Percentiles rank a stretch among this genome's conserved stretches.
phyloP scores from a whole-genome alignment of 371 early-diverging fungal species.

The Mortierella sp. region DNA sequence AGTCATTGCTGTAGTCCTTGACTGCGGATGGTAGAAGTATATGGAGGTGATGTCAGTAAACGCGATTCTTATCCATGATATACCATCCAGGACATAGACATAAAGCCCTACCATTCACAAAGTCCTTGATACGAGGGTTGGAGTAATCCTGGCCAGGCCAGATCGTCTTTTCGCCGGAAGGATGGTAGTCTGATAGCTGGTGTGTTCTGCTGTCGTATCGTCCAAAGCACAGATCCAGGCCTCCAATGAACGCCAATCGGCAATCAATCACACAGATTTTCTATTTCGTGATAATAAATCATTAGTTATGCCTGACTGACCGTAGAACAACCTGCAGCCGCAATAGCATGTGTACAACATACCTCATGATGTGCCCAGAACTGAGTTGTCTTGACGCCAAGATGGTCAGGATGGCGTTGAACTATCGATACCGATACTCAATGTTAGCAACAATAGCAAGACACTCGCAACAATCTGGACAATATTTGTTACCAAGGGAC shows the following conservation, averaged over 20 bases:
- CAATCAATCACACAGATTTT: conserved; percentile 91
- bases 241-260: conserved; percentile 88
- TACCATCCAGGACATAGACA: too few relatives aligned
- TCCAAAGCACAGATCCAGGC: conserved; percentile 93
- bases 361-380: conserved; percentile 84
- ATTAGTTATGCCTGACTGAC: too few relatives aligned
- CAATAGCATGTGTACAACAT: background rate
- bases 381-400: conserved; percentile 71
- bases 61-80: too few relatives aligned
- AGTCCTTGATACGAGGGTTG: conserved; percentile 93
- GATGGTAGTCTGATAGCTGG: conserved; percentile 77
- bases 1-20: conserved; percentile 31
- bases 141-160: conserved; percentile 93
- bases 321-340: background rate
- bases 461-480: too few relatives aligned
- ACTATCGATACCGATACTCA: conserved; percentile 50
- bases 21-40: too few relatives aligned
- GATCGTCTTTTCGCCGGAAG: conserved; percentile 57
- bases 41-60: too few relatives aligned
- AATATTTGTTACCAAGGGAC: background rate
- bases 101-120: conserved; percentile 68
- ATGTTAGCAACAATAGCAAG: background rate
- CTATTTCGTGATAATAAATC: conserved; percentile 12
- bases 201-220: conserved; percentile 90
- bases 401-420: conserved; percentile 88